These are phyloP conservation scores for Ammopiptanthus mongolicus DNA, from an alignment of 306 rosid genomes.

Conservation along the genomic window DNA sequence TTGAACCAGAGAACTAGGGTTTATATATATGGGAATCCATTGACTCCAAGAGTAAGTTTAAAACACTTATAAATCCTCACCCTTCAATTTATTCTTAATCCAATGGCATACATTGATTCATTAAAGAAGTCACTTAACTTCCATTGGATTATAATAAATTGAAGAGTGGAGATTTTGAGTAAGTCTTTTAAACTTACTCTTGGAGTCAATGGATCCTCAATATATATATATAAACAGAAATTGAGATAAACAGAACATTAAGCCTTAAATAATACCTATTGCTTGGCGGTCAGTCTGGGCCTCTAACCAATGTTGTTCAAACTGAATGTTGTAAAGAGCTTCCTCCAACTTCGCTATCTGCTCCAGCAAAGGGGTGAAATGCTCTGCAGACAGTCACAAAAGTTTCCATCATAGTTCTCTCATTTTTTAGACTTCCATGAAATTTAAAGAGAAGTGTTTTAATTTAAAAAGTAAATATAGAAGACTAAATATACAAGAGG, in stretches of 20 bases:
- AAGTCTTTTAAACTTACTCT: too few species aligned
- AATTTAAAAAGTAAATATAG: neutral
- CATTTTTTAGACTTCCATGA: neutral
- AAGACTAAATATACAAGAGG: neutral
- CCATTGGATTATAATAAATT: too few species aligned
- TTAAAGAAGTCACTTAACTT: too few species aligned
- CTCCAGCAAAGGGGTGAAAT: conserved; percentile 79
- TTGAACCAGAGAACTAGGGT: neutral
- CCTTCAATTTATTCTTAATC: too few species aligned
- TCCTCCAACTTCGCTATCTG: conserved; percentile 89
- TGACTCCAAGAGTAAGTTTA: too few species aligned
- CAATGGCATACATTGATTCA: too few species aligned
- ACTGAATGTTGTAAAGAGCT: conserved; percentile 83
- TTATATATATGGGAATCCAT: neutral
- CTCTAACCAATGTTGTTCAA: conserved; percentile 96
- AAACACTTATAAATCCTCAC: too few species aligned
- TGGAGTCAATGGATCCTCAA: too few species aligned
- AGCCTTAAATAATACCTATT: conserved; percentile 50
- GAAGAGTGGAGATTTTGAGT: too few species aligned
- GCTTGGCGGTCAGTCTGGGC: conserved; percentile 94
- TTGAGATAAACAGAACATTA: neutral
- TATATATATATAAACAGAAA: neutral
- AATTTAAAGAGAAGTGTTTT: neutral
- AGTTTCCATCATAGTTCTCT: conserved; percentile 1
- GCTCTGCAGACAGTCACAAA: conserved; percentile 53